Evolutionary conservation across 108 stramenopile genomes (phyloP).

Genomic region (Epipyxis sp.): DNA sequence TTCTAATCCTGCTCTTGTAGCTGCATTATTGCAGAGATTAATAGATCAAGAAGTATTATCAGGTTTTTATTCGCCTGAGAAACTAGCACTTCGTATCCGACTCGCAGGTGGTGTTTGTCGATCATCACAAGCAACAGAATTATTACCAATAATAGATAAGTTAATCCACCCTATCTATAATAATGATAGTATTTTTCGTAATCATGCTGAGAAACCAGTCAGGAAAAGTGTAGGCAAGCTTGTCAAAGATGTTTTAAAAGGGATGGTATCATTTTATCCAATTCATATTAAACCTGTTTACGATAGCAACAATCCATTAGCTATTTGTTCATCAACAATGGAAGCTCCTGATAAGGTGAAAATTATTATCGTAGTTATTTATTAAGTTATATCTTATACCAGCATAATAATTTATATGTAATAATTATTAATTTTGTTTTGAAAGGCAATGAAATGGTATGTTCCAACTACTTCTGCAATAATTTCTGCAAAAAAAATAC

Average conservation of each 20-base stretch:
- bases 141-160: not conserved
- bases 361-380: too few relatives aligned
- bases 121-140: not conserved
- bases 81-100: conserved; percentile 22
- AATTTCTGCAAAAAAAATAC: too few relatives aligned
- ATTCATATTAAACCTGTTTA: not conserved
- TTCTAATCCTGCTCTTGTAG: not conserved
- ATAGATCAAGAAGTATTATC: not conserved
- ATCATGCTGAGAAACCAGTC: not conserved
- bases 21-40: not conserved
- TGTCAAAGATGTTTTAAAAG: conserved; percentile 24
- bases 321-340: too few relatives aligned
- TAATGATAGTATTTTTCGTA: not conserved
- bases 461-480: too few relatives aligned
- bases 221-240: conserved; percentile 20
- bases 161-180: too few relatives aligned
- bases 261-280: not conserved
- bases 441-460: too few relatives aligned
- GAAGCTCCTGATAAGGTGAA: too few relatives aligned
- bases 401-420: too few relatives aligned
- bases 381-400: too few relatives aligned
- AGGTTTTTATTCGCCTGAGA: not conserved
- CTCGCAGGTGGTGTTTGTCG: not conserved
- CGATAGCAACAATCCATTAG: too few relatives aligned
- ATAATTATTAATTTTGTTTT: too few relatives aligned